Conservation (phyloP, 352 stramenopile species). For the Paralagenidium karlingii region DNA sequence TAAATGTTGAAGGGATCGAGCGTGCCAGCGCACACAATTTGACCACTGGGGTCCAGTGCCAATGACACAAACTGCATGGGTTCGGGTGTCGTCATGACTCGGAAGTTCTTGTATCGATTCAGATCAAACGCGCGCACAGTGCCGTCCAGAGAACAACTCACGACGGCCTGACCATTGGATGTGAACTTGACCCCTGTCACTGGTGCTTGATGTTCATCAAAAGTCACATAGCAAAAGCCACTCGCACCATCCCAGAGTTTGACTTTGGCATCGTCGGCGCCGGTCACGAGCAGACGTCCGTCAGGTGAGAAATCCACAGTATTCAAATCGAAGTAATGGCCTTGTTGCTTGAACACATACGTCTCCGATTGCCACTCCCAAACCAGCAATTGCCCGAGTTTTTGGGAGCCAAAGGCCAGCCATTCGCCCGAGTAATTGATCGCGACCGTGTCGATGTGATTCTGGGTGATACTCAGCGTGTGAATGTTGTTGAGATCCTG, state of each 20-base stretch:
- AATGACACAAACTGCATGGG: conserved; percentile 97
- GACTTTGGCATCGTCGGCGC: conserved; percentile 97
- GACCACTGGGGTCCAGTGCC: conserved; percentile 93
- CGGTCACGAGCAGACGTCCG: conserved; percentile 92
- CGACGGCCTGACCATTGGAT: conserved; percentile 83
- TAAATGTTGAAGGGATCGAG: conserved; percentile 97
- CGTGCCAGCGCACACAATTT: conserved; percentile 92
- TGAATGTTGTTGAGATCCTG: conserved; percentile 95
- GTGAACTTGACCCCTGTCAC: conserved; percentile 95
- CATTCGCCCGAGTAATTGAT: conserved; percentile 96
- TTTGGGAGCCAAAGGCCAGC: conserved; percentile 95
- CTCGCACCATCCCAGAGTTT: conserved; percentile 97
- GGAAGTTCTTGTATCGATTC: conserved; percentile 98
- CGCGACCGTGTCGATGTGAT: conserved; percentile 85
- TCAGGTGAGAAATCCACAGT: conserved; percentile 96
- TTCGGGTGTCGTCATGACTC: conserved; percentile 93
- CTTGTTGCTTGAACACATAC: conserved; percentile 99
- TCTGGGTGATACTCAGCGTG: conserved; percentile 88
- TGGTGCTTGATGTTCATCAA: conserved; percentile 94
- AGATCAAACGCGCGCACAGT: conserved; percentile 98
- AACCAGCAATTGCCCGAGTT: conserved; percentile 97
- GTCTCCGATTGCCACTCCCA: conserved; percentile 99
- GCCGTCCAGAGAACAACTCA: conserved; percentile 96
- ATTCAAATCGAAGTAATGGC: conserved; percentile 97
- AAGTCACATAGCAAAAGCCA: conserved; percentile 99